Evolutionary conservation across 352 stramenopile species (phyloP).

Genomic region (Globisporangium polare): DNA sequence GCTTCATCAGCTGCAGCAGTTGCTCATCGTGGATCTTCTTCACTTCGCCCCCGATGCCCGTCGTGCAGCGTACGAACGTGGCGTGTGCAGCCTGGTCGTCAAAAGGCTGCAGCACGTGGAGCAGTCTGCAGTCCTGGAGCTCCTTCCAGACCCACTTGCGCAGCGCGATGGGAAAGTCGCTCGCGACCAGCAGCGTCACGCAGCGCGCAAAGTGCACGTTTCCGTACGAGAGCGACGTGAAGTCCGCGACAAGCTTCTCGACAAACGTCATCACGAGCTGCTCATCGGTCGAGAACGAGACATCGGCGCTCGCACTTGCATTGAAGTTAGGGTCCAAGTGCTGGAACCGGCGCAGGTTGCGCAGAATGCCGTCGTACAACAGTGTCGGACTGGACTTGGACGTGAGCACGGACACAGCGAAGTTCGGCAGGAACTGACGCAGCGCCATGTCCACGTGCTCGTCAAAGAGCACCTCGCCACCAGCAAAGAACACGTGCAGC

Average conservation of each 20-base stretch:
- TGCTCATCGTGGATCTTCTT: conserved; percentile 30
- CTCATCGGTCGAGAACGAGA: conserved; percentile 41
- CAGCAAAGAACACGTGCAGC: conserved; percentile 68
- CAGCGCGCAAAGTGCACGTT: conserved; percentile 64
- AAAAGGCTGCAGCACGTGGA: conserved; percentile 50
- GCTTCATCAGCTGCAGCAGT: conserved; percentile 43
- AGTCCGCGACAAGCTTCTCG: conserved; percentile 64
- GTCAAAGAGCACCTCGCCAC: conserved; percentile 68
- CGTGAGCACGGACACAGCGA: conserved; percentile 31
- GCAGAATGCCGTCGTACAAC: conserved; percentile 44
- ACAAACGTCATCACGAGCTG: conserved; percentile 62
- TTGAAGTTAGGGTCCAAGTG: conserved; percentile 28
- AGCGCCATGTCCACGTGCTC: conserved; percentile 55
- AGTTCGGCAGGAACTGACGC: conserved; percentile 40
- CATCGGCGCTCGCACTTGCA: background rate
- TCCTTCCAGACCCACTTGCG: conserved; percentile 75
- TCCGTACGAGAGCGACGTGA: conserved; percentile 61
- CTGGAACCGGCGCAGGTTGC: conserved; percentile 48
- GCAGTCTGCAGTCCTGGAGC: conserved; percentile 40
- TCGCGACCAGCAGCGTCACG: conserved; percentile 52
- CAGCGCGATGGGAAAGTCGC: conserved; percentile 51
- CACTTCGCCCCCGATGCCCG: background rate
- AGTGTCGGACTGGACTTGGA: conserved; percentile 4
- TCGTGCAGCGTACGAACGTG: conserved; percentile 37
- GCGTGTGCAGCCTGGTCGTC: conserved; percentile 16